Base-by-base conservation (phyloP, 116 monocot species). In the Posidonia oceanica region DNA sequence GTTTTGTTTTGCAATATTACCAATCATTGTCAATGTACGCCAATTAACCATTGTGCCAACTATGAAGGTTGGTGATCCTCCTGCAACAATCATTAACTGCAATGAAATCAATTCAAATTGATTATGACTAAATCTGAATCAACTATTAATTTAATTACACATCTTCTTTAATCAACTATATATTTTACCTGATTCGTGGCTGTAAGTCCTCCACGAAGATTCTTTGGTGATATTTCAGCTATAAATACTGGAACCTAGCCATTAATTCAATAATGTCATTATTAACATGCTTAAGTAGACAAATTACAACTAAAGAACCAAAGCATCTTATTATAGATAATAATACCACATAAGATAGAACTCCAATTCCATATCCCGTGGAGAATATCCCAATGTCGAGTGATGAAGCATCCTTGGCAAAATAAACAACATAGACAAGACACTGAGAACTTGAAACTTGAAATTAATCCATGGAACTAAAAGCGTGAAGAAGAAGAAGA, bases 311-410 rank as follows among this genome's bases (percentile, higher is more conserved):
- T 37, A 5, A 17, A 3, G 4, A 12, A 10, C 7, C 11, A 68
- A 59, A 16, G 16, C n/a, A 56, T 56, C 15, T 17, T 56, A 56
- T 14, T 56, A 14, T n/a, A 56, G 56, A 56, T 18, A n/a, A n/a
- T n/a, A 52, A 39, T 89, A 86, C 86, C 84, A 86, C 82, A 75
- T 90, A 90, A 71, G 90, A 90, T 66, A 83, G 67, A 42, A 86
- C 36, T 41, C 82, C 90, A 74, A 86, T 79, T 11, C 84, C 86
- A 76, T 77, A 86, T 41, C 86, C 90, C 18, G 80, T 69, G 39
- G 41, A 63, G 14, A 86, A 20, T 62, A 86, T 81, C 36, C 86
- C 90, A 67, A 76, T 36, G 58, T 82, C 79, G 11, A 90, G 90
- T 74, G 72, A 59, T 4, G 67, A 29, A 13, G 71, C 69, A 63